Evolutionary conservation across 805 yeast species (phyloP), one percentile per base, ranked within the genome.

Genomic region (Metschnikowia bowlesiae): DNA sequence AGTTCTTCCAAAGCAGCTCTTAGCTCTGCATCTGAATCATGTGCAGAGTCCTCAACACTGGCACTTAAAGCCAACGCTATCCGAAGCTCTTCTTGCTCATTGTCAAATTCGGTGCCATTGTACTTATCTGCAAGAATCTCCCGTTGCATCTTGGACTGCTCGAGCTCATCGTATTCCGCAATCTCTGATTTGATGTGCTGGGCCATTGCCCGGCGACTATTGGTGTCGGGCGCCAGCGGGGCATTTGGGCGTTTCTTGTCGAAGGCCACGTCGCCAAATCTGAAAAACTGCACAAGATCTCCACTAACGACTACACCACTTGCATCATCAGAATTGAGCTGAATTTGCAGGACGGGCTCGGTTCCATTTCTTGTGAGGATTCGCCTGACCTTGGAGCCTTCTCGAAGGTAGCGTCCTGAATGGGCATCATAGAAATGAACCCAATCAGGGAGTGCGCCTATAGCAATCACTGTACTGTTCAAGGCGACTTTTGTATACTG

Each of bases 21-120:
- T 8, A 74, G 54, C 8, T 71, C 70, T n/a, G 59, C 64, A 38
- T 71, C 78, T 6, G 46, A 52, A 5, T 50, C 51, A 6, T 49
- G 51, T 5, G 51, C 55, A n/a, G 30, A n/a, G 8, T 39, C 34
- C 29, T 35, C 48, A 36, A 46, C 53, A 32, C 60, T 56, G 13
- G 53, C 59, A 35, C 58, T 60, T 39, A 61, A 53, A 4, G 64
- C 68, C 46, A 65, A 39, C 3, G 69, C 69, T 11, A 65, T 39
- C 5, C 65, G 55, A 9, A 65, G 46, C 46, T 64, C 67, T 14
- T 63, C 68, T 48, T 56, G 60, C 35, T 64, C 67, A n/a, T 52
- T 58, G 13, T 62, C 65, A 31, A 60, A 57, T 2, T 61, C 60
- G 14, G 61, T 60, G 2, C 84, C 84, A 57, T 80, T 80, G 58